Evolutionary conservation across 257 asterid genomes (phyloP), one percentile per base, ranked within the genome.

Genomic region (Handroanthus guayacan): DNA sequence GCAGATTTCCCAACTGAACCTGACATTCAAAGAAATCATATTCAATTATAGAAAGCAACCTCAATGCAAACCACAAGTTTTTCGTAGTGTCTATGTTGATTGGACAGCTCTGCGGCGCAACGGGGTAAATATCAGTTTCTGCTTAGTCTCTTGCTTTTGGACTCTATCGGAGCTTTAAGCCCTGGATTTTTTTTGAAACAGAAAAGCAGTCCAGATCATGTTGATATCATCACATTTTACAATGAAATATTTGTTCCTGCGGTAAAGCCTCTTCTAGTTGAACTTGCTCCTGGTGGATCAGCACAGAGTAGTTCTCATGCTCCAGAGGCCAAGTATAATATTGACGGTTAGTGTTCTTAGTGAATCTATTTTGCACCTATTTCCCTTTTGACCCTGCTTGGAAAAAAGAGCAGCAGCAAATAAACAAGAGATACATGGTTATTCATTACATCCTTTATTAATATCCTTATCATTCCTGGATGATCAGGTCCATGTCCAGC

Each of bases 181-280:
- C 34, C 72, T 71, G 76, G 6, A 44, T 18, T 62, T 75, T 44
- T 74, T 75, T 56, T 81, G 71, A 69, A 75, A 80, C 98, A 95
- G 98, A 93, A 83, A 90, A 85, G 82, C 57, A 96, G 95, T 54
- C 86, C 88, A 16, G 97, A 91, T 78, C 98, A 91, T 68, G 90
- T 95, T 44, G 98, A 95, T 82, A 91, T 95, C 79, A 93, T 95
- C 83, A 83, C 96, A 25, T 95, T 95, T 84, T 95, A 95, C 90
- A 95, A 95, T 60, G 96, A 93, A 80, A 77, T 91, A 69, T 95
- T 95, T 75, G 76, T 95, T 80, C 96, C 97, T 60, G 88, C 86
- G 69, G 97, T 93, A 20, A 95, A 95, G 85, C 97, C 97, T 78
- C 96, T 95, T 82, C 79, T 95, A 43, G 95, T 93, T 45, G 98